Percentiles rank a stretch among this genome's conserved stretches.
Evolutionary conservation across 768 basidiomycete genomes (phyloP).

Genomic region (Serendipita sp.): DNA sequence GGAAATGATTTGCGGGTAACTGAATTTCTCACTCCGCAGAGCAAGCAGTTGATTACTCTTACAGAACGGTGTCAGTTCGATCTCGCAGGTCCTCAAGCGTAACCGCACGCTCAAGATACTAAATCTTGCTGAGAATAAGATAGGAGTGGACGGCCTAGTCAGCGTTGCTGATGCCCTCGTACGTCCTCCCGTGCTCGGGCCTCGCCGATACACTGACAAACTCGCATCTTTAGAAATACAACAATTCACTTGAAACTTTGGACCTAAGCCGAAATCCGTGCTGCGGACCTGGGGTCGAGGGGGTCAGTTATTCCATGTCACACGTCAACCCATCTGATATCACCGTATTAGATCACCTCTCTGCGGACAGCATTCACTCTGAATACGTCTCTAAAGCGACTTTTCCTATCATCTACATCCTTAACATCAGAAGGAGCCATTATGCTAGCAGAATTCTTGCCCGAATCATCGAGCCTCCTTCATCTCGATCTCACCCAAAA

Average conservation of each 20-base stretch:
- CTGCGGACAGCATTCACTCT: conserved; percentile 85
- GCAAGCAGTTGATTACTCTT: conserved; percentile 7
- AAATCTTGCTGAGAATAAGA: conserved; percentile 86
- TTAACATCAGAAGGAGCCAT: conserved; percentile 79
- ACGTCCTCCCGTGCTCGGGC: conserved; percentile 16
- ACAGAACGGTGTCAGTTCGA: conserved; percentile 65
- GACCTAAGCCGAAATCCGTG: conserved; percentile 91
- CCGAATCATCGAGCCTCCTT: conserved; percentile 70
- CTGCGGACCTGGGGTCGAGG: conserved; percentile 74
- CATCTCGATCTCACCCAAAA: conserved; percentile 87
- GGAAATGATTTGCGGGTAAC: conserved; percentile 78
- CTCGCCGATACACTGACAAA: not conserved
- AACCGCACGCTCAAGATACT: conserved; percentile 89
- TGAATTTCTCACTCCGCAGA: not conserved
- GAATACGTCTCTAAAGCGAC: conserved; percentile 76
- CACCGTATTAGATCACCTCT: conserved; percentile 27
- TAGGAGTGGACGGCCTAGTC: conserved; percentile 67
- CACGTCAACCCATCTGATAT: not conserved
- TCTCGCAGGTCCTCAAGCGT: conserved; percentile 89
- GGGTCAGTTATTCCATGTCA: conserved; percentile 36
- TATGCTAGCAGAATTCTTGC: conserved; percentile 88
- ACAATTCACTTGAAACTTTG: conserved; percentile 80
- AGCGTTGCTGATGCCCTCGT: conserved; percentile 81
- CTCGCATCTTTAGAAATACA: conserved; percentile 61
- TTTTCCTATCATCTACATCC: conserved; percentile 75